Conservation (phyloP, 2,329 filamentous ascomycete species). For the Tolypocladium sp. region DNA sequence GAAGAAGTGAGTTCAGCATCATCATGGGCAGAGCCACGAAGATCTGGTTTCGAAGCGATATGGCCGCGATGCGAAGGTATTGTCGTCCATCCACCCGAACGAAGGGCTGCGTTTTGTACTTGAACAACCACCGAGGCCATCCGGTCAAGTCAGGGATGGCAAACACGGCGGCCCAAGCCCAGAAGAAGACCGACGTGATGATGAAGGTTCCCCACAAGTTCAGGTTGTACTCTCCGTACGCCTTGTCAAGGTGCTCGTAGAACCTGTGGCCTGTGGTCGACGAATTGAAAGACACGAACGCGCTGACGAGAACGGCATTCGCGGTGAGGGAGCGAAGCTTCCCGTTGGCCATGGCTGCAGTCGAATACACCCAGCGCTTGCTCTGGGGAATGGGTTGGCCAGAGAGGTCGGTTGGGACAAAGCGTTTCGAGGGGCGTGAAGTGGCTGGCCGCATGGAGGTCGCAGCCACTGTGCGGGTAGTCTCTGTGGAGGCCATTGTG, state of each 20-base stretch:
- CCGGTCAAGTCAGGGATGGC: conserved; percentile 24
- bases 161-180: conserved; percentile 27
- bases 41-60: conserved; percentile 35
- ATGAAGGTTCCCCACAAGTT: conserved; percentile 26
- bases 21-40: conserved; percentile 12
- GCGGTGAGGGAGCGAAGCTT: conserved; percentile 1
- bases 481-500: neutral
- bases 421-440: neutral
- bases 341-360: conserved; percentile 1
- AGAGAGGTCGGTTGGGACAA: conserved; percentile 5
- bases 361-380: conserved; percentile 7
- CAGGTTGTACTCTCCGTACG: conserved; percentile 15
- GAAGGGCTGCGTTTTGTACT: conserved; percentile 42
- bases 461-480: neutral
- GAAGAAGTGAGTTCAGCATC: neutral
- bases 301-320: neutral
- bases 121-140: conserved; percentile 31
- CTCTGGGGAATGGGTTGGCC: conserved; percentile 7
- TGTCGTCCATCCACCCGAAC: conserved; percentile 9
- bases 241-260: conserved; percentile 5
- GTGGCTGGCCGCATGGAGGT: neutral
- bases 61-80: conserved; percentile 8
- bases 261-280: conserved; percentile 3
- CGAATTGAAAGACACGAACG: conserved; percentile 6
- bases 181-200: conserved; percentile 30